Evolutionary conservation across 768 basidiomycete genomes (phyloP), one percentile per base, ranked within the genome.

Genomic region (Serendipita sp.): DNA sequence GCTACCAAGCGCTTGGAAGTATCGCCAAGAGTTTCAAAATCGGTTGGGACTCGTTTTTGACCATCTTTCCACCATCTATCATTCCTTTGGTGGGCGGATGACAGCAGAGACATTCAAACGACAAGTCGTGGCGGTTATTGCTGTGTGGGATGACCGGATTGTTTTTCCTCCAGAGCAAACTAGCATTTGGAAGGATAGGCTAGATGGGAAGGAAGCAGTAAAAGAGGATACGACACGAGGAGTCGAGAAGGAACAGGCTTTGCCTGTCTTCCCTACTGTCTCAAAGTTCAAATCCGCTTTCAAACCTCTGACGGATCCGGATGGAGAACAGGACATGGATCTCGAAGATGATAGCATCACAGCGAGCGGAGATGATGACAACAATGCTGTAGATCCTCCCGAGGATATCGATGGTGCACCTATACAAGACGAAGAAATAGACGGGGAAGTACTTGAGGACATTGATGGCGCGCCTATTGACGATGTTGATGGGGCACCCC

Each of bases 111-210:
- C 88, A 1, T 99, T 98, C 80, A 94, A 89, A 76, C 87, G 86
- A 68, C 91, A 97, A 74, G 91, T 98, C 66, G 85, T 83, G 3
- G 77, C 85, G 5, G 84, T 98, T 16, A 80, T 98, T 3, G 94
- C 97, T 70, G 86, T 97, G 35, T 97, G 96, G 93, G 96, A 97
- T 71, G 88, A 96, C 72, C 95, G 94, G 93, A 94, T 98, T 65
- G 89, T 97, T 36, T 98, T 98, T 72, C 80, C 90, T 63, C 88
- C 87, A 2, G 89, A 94, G 64, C 89, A 88, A 70, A 93, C 89
- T 75, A 74, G 64, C 78, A 92, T 65, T 78, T 98, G 58, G 89
- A 94, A 58, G 90, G 90, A 23, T 75, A 71, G 18, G 68, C 70
- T 1, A 30, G 69, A 73, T 23, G 72, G 74, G 62, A 68, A 74